Base-by-base conservation (phyloP, 371 early-diverging fungal species). In the Astathelohania contejeani region DNA sequence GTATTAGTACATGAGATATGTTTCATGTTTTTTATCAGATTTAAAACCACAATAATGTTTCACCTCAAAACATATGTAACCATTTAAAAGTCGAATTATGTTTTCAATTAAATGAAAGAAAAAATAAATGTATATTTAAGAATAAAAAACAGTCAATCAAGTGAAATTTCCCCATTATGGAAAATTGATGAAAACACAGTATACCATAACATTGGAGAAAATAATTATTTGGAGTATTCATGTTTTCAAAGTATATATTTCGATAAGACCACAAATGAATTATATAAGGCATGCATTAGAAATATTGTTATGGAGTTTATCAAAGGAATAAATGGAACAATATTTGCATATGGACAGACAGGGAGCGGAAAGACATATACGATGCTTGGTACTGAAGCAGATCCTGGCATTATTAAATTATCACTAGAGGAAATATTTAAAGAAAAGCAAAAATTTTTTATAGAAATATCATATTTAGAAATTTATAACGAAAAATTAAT, bases 391-490 rank as follows among this genome's bases (percentile, higher is more conserved):
- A 43, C 51, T 28, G 27, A 37, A 16, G 40, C 28, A 1, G 44
- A 42, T 16, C 46, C 63, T 2, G 73, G 73, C 16, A 55, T 73
- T n/a, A 60, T 62, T 6, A 32, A 52, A 23, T 48, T 46, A 19
- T 46, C 62, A 1, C 49, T 70, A 1, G 18, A 23, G 20, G 64
- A 55, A 29, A 29, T 62, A 2, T 45, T 66, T 14, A 14, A 49
- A 0, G 27, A 40, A 7, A 49, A 79, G 37, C 79, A 82, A 23
- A 86, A 87, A 67, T 87, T 82, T 59, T 71, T 87, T 19, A 60
- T 89, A 26, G 80, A 86, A 44, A 89, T 91, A 10, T 86, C 90
- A 1, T 93, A 87, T 66, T 57, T 90, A 46, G 93, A 94, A 71
- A 88, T 94, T 29, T 94, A 92, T 67, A 79, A 79, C 55, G 94